phyloP scores from a whole-genome alignment of 1,139 yeast species.

The Zygosaccharomyces sapae region DNA sequence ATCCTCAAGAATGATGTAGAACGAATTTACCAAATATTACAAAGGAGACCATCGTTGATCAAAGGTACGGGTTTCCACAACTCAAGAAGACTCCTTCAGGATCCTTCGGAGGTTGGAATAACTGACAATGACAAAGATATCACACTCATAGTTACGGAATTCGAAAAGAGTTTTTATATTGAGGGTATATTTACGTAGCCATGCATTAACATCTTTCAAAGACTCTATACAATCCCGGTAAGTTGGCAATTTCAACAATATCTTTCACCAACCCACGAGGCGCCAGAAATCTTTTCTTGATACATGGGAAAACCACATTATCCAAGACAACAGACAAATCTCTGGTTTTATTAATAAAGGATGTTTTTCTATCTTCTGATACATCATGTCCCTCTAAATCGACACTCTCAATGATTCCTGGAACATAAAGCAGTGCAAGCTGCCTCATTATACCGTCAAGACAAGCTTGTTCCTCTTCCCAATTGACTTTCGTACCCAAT shows the following conservation, averaged over 20 bases:
- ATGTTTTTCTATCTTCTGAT: slow-evolving; percentile 20
- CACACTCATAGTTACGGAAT: slow-evolving; percentile 21
- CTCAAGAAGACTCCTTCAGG: slow-evolving; percentile 7
- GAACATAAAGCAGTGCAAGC: slow-evolving; percentile 69
- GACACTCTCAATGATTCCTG: slow-evolving; percentile 46
- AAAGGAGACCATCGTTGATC: slow-evolving; percentile 21
- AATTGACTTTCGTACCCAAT: slow-evolving; percentile 55
- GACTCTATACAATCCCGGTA: slow-evolving; percentile 86
- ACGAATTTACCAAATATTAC: slow-evolving; percentile 15
- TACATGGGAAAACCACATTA: slow-evolving; percentile 58
- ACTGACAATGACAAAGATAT: slow-evolving; percentile 18
- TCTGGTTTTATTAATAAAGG: slow-evolving; percentile 21
- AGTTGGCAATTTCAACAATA: slow-evolving; percentile 79
- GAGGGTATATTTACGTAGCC: slow-evolving; percentile 11
- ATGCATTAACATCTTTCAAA: slow-evolving; percentile 86
- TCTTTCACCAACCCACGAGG: slow-evolving; percentile 49
- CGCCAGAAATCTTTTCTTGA: slow-evolving; percentile 64
- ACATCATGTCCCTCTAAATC: slow-evolving; percentile 23
- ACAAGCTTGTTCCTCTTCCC: slow-evolving; percentile 65
- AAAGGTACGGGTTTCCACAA: slow-evolving; percentile 19
- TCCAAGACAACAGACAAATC: slow-evolving; percentile 45
- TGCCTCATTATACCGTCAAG: slow-evolving; percentile 60
- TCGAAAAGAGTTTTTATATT: slow-evolving; percentile 25
- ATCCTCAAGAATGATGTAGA: slow-evolving; percentile 32
- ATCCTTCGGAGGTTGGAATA: slow-evolving; percentile 7